Conservation (phyloP, 441 rosid species). For the Gossypium trilobum region DNA sequence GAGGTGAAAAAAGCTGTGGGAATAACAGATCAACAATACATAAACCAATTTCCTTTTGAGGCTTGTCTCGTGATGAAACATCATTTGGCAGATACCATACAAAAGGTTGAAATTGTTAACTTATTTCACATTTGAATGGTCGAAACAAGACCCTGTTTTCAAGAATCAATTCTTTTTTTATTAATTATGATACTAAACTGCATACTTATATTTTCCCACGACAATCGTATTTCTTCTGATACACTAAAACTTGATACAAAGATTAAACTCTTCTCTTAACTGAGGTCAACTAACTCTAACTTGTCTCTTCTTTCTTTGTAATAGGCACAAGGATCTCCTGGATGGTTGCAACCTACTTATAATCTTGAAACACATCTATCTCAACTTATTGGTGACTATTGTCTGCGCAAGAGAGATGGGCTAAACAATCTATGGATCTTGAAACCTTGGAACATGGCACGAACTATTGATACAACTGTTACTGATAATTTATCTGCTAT, state of each 20-base stretch:
- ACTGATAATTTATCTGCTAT: conserved; percentile 64
- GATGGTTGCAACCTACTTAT: conserved; percentile 86
- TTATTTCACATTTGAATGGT: conserved; percentile 4
- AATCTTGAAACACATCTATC: conserved; percentile 72
- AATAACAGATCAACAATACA: conserved; percentile 59
- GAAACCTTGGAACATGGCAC: conserved; percentile 98
- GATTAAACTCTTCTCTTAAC: not conserved
- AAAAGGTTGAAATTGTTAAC: conserved; percentile 38
- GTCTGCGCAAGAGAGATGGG: conserved; percentile 46
- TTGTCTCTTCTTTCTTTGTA: conserved; percentile 21
- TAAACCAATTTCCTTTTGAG: conserved; percentile 88
- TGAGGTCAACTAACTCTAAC: not conserved
- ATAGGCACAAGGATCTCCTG: conserved; percentile 74
- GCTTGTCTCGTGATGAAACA: conserved; percentile 96
- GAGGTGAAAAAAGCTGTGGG: conserved; percentile 62
- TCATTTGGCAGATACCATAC: conserved; percentile 88
- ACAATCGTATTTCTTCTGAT: not conserved
- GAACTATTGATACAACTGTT: conserved; percentile 83
- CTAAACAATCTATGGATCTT: conserved; percentile 74
- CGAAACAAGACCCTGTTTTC: not conserved
- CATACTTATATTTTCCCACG: not conserved
- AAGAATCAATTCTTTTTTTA: not conserved
- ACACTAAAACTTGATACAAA: not conserved
- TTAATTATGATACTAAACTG: not conserved
- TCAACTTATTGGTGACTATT: conserved; percentile 74